phyloP scores from a whole-genome alignment of 225 moss, liverwort and hornwort genomes.

The Physcomitrellopsis africana region DNA sequence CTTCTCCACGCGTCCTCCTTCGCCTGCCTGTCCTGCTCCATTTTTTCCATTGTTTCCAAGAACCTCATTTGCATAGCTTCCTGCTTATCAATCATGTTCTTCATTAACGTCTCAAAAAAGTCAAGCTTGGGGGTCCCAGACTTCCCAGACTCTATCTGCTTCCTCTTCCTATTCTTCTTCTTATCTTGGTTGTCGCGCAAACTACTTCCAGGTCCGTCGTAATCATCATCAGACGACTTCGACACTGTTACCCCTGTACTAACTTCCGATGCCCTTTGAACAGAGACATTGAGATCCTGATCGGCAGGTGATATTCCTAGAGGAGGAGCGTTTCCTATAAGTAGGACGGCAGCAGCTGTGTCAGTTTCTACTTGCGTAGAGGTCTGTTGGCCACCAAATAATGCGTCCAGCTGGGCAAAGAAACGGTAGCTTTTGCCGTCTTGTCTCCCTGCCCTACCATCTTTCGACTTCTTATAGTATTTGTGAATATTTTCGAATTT shows the following conservation, averaged over 20 bases:
- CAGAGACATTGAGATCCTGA: slow-evolving; percentile 40
- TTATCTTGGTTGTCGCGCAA: slow-evolving; percentile 32
- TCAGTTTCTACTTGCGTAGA: slow-evolving; percentile 47
- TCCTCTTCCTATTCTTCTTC: slow-evolving; percentile 54
- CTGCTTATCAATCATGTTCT: slow-evolving; percentile 56
- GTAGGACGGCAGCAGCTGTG: slow-evolving; percentile 42
- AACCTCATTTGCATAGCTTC: slow-evolving; percentile 58
- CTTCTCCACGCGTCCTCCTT: slow-evolving; percentile 53
- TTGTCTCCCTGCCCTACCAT: slow-evolving; percentile 58
- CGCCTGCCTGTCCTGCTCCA: slow-evolving; percentile 48
- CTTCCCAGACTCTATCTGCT: slow-evolving; percentile 38
- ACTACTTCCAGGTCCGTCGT: slow-evolving; percentile 51
- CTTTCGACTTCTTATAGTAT: slow-evolving; percentile 71
- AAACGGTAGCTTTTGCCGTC: slow-evolving; percentile 67
- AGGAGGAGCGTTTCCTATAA: slow-evolving; percentile 39
- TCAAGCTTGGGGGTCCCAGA: slow-evolving; percentile 40
- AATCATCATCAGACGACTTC: slow-evolving; percentile 56
- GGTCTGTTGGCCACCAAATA: slow-evolving; percentile 48
- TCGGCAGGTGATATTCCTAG: slow-evolving; percentile 39
- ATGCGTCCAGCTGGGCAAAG: slow-evolving; percentile 56
- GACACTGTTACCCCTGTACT: slow-evolving; percentile 43
- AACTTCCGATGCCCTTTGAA: slow-evolving; percentile 43
- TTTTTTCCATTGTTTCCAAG: slow-evolving; percentile 52
- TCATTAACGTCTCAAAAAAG: slow-evolving; percentile 48
- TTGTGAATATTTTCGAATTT: slow-evolving; percentile 67